phyloP scores from a whole-genome alignment of 176 grass and related monocot species.

The Eremochloa ophiuroides region DNA sequence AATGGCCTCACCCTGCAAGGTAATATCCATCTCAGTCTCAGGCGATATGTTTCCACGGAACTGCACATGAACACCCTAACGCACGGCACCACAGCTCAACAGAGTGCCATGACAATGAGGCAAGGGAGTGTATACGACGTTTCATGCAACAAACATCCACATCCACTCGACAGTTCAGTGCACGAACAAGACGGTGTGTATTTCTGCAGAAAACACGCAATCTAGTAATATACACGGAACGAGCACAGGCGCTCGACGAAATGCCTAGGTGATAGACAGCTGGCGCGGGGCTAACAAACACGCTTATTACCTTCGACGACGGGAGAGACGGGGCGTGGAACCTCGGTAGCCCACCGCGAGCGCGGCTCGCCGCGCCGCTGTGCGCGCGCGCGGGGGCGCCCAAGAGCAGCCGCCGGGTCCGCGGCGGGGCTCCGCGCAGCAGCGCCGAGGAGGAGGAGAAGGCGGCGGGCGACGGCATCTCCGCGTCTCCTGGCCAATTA shows the following conservation, averaged over 20 bases:
- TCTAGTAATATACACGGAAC: too few species aligned
- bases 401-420: constrained; percentile 15
- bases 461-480: constrained; percentile 29
- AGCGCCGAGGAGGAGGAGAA: constrained; percentile 32
- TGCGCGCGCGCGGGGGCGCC: constrained; percentile 33
- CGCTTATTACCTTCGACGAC: constrained; percentile 42
- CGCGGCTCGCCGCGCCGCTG: constrained; percentile 35
- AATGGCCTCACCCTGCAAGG: constrained; percentile 65
- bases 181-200: neutral
- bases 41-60: neutral
- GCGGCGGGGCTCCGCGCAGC: constrained; percentile 26
- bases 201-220: neutral
- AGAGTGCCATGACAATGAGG: neutral
- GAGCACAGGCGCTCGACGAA: constrained; percentile 58
- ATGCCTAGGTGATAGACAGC: constrained; percentile 4
- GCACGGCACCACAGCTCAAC: neutral
- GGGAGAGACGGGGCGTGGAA: constrained; percentile 72
- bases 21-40: neutral
- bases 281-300: neutral
- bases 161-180: neutral
- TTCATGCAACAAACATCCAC: neutral
- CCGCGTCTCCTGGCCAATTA: neutral
- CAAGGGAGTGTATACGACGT: neutral
- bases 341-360: constrained; percentile 68
- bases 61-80: neutral